Conservation (phyloP, 441 rosid genomes). For the Erodium texanum region DNA sequence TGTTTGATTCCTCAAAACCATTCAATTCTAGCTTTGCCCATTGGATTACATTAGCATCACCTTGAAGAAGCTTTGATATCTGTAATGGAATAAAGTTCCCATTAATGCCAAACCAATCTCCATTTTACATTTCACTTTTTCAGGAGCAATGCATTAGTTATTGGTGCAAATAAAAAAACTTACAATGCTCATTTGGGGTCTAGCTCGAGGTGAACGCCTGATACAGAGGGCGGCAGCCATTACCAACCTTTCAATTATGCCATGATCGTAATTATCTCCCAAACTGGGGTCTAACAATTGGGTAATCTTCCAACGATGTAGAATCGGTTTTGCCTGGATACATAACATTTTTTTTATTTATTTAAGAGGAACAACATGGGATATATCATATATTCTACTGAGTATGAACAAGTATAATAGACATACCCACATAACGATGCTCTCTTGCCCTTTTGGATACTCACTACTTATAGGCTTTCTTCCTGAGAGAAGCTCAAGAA, state of each 20-base stretch:
- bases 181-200: constrained; percentile 60
- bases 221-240: constrained; percentile 61
- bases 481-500: constrained; percentile 85
- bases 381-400: no score
- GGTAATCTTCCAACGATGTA: constrained; percentile 39
- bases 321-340: constrained; percentile 52
- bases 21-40: constrained; percentile 48
- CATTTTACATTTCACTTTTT: neutral
- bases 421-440: constrained; percentile 92
- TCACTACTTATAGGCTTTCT: constrained; percentile 63
- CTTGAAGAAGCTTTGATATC: constrained; percentile 52
- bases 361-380: neutral
- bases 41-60: constrained; percentile 29
- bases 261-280: constrained; percentile 26
- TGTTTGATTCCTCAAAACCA: constrained; percentile 35
- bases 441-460: constrained; percentile 57
- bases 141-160: no score
- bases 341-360: neutral
- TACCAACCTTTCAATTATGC: constrained; percentile 48
- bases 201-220: constrained; percentile 48
- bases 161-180: constrained; percentile 4
- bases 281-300: constrained; percentile 48
- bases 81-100: constrained; percentile 2
- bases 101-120: neutral
- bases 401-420: neutral